Evolutionary conservation across 1,139 yeast species (phyloP).

Genomic region (Kodamaea suecica): DNA sequence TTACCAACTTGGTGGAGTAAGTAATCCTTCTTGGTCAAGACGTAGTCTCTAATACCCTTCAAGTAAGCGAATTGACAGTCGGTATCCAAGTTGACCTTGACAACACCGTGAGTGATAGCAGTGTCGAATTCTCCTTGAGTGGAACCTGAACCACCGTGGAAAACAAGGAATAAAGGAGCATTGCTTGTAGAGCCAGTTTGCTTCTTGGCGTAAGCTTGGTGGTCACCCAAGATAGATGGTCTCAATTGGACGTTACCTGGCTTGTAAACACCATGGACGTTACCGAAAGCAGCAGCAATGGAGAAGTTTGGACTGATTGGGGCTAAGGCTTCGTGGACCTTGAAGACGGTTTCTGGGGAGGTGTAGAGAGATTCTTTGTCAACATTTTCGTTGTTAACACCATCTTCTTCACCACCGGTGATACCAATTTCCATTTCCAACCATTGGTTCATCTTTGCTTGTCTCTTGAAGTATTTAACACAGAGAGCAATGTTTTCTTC

Average conservation of each 20-base stretch:
- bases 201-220: conserved; percentile 81
- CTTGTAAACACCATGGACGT: conserved; percentile 99
- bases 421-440: conserved; percentile 99
- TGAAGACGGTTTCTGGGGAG: conserved; percentile 90
- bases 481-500: conserved; percentile 94
- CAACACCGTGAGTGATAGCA: conserved; percentile 92
- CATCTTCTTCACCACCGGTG: conserved; percentile 99
- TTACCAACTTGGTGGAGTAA: conserved; percentile 86
- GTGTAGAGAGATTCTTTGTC: conserved; percentile 88
- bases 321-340: conserved; percentile 83
- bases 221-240: conserved; percentile 94
- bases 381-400: conserved; percentile 97
- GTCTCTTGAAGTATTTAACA: conserved; percentile 91
- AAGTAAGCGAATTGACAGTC: conserved; percentile 99
- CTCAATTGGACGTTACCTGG: conserved; percentile 95
- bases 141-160: conserved; percentile 99
- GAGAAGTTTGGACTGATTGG: conserved; percentile 98
- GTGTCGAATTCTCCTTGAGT: conserved; percentile 85
- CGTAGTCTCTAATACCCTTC: conserved; percentile 94
- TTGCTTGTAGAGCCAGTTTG: conserved; percentile 51
- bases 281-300: conserved; percentile 99
- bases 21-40: conserved; percentile 94
- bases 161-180: conserved; percentile 91
- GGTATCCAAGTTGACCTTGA: conserved; percentile 98
- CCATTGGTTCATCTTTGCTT: conserved; percentile 94